These are phyloP conservation scores for Rhodomyrtus tomentosa DNA, from an alignment of 345 rosid species.

Conservation along the genomic window DNA sequence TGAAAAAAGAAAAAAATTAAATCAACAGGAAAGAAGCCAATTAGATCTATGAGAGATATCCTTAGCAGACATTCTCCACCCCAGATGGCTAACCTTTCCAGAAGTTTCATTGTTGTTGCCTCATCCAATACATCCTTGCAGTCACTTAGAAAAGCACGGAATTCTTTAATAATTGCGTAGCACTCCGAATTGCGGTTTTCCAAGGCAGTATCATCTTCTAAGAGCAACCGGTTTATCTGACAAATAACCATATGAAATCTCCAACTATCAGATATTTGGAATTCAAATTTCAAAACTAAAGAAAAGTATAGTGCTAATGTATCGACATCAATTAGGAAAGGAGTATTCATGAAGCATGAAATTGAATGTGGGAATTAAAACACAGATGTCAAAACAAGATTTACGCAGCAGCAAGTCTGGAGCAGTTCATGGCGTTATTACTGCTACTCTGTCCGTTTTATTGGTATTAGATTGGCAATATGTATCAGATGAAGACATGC, in stretches of 20 bases:
- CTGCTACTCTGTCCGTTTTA: not conserved
- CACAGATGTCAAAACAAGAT: not conserved
- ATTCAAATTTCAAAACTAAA: not conserved
- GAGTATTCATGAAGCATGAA: not conserved
- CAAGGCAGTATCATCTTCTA: constrained; percentile 87
- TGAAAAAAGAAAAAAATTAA: not conserved
- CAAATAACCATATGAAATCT: not conserved
- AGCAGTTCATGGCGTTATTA: not conserved
- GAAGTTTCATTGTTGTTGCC: constrained; percentile 94
- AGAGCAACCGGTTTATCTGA: constrained; percentile 83
- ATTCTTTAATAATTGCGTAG: constrained; percentile 73
- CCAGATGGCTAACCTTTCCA: constrained; percentile 61
- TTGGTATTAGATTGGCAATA: not conserved
- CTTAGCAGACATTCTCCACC: not conserved
- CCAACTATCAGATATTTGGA: not conserved
- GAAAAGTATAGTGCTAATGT: not conserved
- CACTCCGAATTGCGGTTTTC: constrained; percentile 77
- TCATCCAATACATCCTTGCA: constrained; percentile 95
- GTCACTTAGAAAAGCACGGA: constrained; percentile 92
- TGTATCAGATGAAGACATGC: not conserved
- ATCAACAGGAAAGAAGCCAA: not conserved
- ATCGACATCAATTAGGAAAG: not conserved
- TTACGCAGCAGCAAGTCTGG: not conserved
- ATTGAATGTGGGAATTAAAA: not conserved
- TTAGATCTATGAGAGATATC: not conserved